Evolutionary conservation across 306 rosid genomes (phyloP).

Genomic region (Ormosia emarginata): DNA sequence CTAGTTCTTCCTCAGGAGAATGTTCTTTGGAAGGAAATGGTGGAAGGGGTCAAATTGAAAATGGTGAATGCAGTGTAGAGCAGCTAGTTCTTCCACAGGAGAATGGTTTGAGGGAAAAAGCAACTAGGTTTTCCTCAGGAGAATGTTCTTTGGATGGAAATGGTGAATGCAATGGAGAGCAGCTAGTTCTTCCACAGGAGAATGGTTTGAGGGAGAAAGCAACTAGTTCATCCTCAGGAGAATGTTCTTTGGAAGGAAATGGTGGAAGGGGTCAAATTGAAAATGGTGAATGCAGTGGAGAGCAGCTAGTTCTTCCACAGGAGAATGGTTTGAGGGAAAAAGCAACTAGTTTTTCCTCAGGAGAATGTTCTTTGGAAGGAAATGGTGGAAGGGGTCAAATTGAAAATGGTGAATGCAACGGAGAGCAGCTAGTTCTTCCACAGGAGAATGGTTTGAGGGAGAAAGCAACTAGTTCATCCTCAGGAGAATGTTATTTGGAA

Average conservation of each 20-base stretch:
- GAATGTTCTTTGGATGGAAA: conserved; percentile 31
- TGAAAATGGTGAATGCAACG: conserved; percentile 16
- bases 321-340: background rate
- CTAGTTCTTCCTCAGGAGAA: conserved; percentile 35
- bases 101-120: conserved; percentile 13
- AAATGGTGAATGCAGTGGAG: conserved; percentile 17
- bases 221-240: conserved; percentile 34
- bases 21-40: conserved; percentile 26
- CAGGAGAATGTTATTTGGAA: conserved; percentile 27
- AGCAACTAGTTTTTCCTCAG: conserved; percentile 34
- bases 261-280: conserved; percentile 21
- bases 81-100: conserved; percentile 9
- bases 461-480: conserved; percentile 33
- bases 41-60: conserved; percentile 21
- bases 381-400: conserved; percentile 27
- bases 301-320: conserved; percentile 9
- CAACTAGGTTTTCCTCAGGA: conserved; percentile 29
- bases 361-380: conserved; percentile 28
- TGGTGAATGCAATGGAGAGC: conserved; percentile 13
- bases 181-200: conserved; percentile 11
- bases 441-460: background rate
- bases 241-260: conserved; percentile 28
- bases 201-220: conserved; percentile 14
- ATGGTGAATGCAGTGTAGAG: conserved; percentile 14
- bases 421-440: background rate